Evolutionary conservation across 108 stramenopile species (phyloP), one percentile per base, ranked within the genome.

Genomic region (Cylindrotheca fusiformis): DNA sequence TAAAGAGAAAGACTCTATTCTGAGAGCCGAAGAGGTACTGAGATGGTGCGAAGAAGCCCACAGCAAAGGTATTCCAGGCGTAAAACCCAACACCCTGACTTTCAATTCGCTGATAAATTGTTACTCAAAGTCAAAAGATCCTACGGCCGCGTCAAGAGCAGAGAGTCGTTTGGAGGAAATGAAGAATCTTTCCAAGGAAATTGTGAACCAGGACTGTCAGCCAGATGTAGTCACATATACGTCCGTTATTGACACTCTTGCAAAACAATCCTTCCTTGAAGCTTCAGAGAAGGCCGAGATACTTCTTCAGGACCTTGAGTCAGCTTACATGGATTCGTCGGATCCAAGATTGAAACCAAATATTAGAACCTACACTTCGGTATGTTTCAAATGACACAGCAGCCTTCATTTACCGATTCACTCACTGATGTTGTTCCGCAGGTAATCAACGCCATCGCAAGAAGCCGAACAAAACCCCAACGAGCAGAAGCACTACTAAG

Each of bases 401-500:
- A 22, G 8, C 18, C 51, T 10, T 22, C 18, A 52, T n/a, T 22
- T 52, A 10, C 19, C 21, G 52, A 10, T 52, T 10, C 19, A 19
- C 12, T 52, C 10, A 10, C 10, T n/a, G 18, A 19, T 24, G 17
- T 46, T 46, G 33, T 4, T 8, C 4, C 44, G 8, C 58, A 59
- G 58, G 14, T 20, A 8, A 55, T 69, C 1, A 69, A 69, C 19
- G 68, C 68, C 10, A 61, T 69, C 51, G 68, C 52, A 22, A 27
- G 68, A 33, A 61, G 60, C 20, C 29, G 56, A 19, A 69, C 47
- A 0, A 29, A 60, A 19, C 59, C 68, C 4, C 41, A 61, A 2
- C 48, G 52, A 33, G 82, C 82, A 6, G 69, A 76, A 65, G 71
- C 60, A 18, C 55, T 87, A 23, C 67, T 87, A 4, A 36, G 77